Conservation (phyloP, 2,329 filamentous ascomycete species). For the Ilyonectria destructans region DNA sequence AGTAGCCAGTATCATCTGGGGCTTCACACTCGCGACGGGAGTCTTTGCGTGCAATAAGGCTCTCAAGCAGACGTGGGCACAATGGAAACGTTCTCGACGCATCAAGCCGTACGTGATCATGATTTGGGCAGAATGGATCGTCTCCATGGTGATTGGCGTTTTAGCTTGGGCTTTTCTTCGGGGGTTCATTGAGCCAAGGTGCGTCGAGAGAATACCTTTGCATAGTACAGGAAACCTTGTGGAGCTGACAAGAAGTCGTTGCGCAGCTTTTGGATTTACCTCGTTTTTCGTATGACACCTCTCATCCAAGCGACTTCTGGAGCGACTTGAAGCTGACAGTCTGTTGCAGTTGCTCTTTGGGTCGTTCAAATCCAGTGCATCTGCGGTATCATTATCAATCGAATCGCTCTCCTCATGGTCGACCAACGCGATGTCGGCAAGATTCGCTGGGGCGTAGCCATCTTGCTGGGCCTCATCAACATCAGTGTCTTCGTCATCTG, state of each 20-base stretch:
- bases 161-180: slow-evolving; percentile 42
- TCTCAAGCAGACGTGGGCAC: slow-evolving; percentile 39
- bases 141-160: slow-evolving; percentile 39
- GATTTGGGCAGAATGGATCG: slow-evolving; percentile 45
- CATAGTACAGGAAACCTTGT: background rate
- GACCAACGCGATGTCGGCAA: slow-evolving; percentile 29
- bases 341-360: slow-evolving; percentile 35
- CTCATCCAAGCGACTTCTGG: no score
- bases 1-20: slow-evolving; percentile 47
- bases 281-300: slow-evolving; percentile 34
- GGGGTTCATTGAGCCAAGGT: slow-evolving; percentile 40
- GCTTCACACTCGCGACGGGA: slow-evolving; percentile 43
- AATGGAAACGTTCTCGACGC: slow-evolving; percentile 30
- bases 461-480: slow-evolving; percentile 35
- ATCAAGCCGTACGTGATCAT: slow-evolving; percentile 37
- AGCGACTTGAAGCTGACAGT: slow-evolving; percentile 18
- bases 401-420: slow-evolving; percentile 41
- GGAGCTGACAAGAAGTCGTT: background rate
- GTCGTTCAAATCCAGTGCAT: slow-evolving; percentile 17
- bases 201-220: background rate
- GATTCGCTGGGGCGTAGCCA: slow-evolving; percentile 33
- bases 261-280: slow-evolving; percentile 43
- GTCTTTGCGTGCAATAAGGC: slow-evolving; percentile 41
- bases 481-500: slow-evolving; percentile 41
- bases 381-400: slow-evolving; percentile 37